These are phyloP conservation scores for Stephania japonica DNA, from an alignment of 164 flowering plant species.

Conservation along the genomic window DNA sequence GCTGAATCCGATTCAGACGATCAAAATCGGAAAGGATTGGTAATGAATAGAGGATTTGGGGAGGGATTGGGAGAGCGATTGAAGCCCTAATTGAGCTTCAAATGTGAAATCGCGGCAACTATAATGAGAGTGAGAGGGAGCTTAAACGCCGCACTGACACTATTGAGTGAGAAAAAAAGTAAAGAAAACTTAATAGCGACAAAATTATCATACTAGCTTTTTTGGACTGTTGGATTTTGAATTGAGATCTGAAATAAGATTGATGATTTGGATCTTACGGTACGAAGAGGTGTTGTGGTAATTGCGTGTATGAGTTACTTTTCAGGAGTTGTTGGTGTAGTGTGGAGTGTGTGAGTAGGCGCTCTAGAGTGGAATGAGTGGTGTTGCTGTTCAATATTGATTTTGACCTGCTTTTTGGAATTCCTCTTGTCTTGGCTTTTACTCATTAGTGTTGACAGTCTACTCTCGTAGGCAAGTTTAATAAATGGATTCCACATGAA, in stretches of 20 bases:
- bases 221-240: background rate
- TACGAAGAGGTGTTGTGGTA: too few relatives aligned
- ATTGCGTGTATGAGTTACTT: background rate
- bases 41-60: background rate
- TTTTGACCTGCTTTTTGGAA: conserved; percentile 8
- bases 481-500: background rate
- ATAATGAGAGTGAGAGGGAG: background rate
- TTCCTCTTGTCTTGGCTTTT: background rate
- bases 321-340: background rate
- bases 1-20: background rate
- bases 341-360: background rate
- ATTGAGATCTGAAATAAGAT: too few relatives aligned
- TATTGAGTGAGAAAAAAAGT: too few relatives aligned
- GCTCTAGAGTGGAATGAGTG: background rate
- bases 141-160: too few relatives aligned
- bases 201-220: background rate
- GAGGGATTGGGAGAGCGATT: background rate
- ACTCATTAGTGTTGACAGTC: background rate
- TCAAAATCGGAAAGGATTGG: background rate
- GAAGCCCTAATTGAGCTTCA: background rate
- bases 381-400: background rate
- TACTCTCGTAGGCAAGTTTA: background rate
- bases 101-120: background rate
- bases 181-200: too few relatives aligned
- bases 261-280: too few relatives aligned